These are phyloP conservation scores for Eudorina sp. DNA, from an alignment of 139 green algal species.

Conservation along the genomic window DNA sequence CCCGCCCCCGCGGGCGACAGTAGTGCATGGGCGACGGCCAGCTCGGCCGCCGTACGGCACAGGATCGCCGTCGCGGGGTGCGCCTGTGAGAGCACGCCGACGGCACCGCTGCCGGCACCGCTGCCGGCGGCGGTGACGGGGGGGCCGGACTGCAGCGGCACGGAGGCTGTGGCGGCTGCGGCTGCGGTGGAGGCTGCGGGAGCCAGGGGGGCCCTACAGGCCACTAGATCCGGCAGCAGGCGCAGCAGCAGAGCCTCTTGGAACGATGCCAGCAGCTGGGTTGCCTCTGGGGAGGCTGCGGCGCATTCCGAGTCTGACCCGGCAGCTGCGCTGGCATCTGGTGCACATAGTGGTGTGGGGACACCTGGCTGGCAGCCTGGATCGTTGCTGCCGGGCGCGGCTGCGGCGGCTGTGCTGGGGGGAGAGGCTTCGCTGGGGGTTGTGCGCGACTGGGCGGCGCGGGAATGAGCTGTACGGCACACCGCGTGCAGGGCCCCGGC, in stretches of 20 bases:
- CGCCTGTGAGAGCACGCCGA: neutral
- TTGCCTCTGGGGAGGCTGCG: no score
- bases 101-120: conserved; percentile 29
- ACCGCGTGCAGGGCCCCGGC: conserved; percentile 14
- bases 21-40: no score
- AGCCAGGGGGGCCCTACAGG: neutral
- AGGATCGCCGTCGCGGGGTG: neutral
- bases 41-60: neutral
- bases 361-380: no score
- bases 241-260: neutral
- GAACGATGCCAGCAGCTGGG: neutral
- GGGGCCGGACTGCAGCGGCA: no score
- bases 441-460: neutral
- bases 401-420: no score
- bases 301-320: no score
- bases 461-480: neutral
- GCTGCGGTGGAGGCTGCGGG: conserved; percentile 7
- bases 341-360: no score
- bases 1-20: no score
- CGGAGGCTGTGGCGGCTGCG: neutral
- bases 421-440: no score
- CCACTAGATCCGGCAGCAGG: neutral
- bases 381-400: no score
- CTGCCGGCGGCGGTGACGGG: neutral
- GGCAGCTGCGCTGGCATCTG: no score